phyloP scores from a whole-genome alignment of 2,329 filamentous ascomycete genomes.

The Apiospora aurea region DNA sequence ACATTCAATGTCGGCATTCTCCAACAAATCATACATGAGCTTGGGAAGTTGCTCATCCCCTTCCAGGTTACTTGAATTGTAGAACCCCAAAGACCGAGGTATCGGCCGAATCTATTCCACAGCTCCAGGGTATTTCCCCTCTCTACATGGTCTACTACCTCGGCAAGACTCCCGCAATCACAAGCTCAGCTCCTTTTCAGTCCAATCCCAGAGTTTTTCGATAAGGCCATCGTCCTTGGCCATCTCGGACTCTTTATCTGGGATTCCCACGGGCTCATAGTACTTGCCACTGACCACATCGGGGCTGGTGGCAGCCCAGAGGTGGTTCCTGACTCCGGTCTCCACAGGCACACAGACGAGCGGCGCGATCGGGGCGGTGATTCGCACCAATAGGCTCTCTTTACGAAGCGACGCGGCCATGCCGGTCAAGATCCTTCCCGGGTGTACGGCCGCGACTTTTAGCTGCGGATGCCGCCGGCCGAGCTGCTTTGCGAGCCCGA shows the following conservation, averaged over 20 bases:
- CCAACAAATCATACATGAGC: too few relatives aligned
- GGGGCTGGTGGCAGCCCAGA: constrained; percentile 46
- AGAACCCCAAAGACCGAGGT: too few relatives aligned
- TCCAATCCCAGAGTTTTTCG: constrained; percentile 43
- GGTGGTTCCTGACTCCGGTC: constrained; percentile 47
- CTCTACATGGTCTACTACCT: neutral
- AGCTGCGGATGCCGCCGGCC: constrained; percentile 27
- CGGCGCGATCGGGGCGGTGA: constrained; percentile 14
- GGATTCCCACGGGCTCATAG: constrained; percentile 46
- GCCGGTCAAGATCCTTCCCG: constrained; percentile 30
- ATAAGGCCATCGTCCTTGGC: constrained; percentile 37
- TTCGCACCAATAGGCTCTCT: constrained; percentile 14
- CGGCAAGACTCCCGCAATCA: neutral
- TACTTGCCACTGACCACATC: constrained; percentile 40
- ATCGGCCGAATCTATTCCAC: too few relatives aligned
- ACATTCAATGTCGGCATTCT: too few relatives aligned
- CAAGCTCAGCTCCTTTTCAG: constrained; percentile 43
- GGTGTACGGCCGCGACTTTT: constrained; percentile 27
- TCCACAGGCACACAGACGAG: constrained; percentile 28
- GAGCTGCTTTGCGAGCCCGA: constrained; percentile 28
- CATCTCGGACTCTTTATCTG: constrained; percentile 29
- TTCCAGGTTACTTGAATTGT: too few relatives aligned
- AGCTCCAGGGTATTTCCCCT: neutral
- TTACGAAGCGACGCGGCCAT: constrained; percentile 26
- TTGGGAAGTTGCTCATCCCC: too few relatives aligned